Percentiles rank a stretch among this genome's conserved stretches.
Conservation (phyloP, 108 stramenopile genomes). For the Nitzschia sp. region DNA sequence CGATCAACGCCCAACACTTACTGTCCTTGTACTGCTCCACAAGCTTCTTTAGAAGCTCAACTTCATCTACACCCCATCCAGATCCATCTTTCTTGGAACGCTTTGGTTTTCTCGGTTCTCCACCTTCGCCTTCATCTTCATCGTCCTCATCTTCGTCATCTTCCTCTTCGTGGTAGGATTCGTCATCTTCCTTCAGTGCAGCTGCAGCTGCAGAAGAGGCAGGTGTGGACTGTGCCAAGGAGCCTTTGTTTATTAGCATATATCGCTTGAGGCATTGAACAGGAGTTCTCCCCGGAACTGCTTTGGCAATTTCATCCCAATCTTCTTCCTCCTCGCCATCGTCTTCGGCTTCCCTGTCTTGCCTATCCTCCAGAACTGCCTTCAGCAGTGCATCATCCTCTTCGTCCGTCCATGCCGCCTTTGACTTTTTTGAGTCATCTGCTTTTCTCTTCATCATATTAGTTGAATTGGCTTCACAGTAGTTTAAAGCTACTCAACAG, state of each 20-base stretch:
- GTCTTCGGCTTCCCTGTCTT: slow-evolving; percentile 42
- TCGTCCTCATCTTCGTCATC: slow-evolving; percentile 26
- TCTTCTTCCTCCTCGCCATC: slow-evolving; percentile 51
- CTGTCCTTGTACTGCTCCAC: slow-evolving; percentile 67
- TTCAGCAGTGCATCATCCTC: slow-evolving; percentile 81
- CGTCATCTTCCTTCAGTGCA: slow-evolving; percentile 5
- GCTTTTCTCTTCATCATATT: slow-evolving; percentile 26
- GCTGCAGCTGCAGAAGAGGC: slow-evolving; percentile 6
- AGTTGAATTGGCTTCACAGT: no score
- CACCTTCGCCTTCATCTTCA: slow-evolving; percentile 30
- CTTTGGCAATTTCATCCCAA: slow-evolving; percentile 69
- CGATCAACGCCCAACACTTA: slow-evolving; percentile 26
- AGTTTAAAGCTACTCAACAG: no score
- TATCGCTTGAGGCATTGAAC: slow-evolving; percentile 60
- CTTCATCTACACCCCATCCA: slow-evolving; percentile 58
- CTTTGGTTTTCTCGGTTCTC: slow-evolving; percentile 6
- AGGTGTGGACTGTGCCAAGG: neutral
- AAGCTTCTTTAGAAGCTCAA: slow-evolving; percentile 55
- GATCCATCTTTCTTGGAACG: neutral
- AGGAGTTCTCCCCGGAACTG: slow-evolving; percentile 61
- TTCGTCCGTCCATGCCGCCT: slow-evolving; percentile 66
- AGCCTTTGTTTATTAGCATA: neutral
- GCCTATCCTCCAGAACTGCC: slow-evolving; percentile 77
- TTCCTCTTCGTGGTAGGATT: slow-evolving; percentile 14
- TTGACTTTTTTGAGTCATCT: slow-evolving; percentile 31